Conservation (phyloP, 1,284 basidiomycete genomes). For the Lentinus polychrous region DNA sequence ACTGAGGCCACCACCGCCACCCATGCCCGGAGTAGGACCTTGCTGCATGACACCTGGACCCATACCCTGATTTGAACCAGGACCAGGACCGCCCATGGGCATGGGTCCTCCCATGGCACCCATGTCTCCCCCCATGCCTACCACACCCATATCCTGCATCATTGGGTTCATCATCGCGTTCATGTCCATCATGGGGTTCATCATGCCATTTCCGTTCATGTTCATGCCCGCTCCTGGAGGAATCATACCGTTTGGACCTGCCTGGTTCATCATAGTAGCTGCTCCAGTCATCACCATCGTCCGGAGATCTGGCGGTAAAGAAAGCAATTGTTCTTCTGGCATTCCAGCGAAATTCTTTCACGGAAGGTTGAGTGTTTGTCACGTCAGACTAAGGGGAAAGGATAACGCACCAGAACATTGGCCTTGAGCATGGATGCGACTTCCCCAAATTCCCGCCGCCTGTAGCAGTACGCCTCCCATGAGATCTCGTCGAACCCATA, state of each 20-base stretch:
- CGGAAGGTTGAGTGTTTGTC: neutral
- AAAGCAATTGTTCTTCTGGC: slow-evolving; percentile 71
- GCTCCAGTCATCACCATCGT: slow-evolving; percentile 79
- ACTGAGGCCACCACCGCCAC: slow-evolving; percentile 12
- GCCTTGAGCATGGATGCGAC: slow-evolving; percentile 71
- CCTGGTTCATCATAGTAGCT: slow-evolving; percentile 65
- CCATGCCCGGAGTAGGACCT: slow-evolving; percentile 11
- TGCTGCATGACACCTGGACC: slow-evolving; percentile 8
- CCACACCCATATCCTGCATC: slow-evolving; percentile 44
- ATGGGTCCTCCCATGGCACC: slow-evolving; percentile 26
- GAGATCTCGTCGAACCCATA: slow-evolving; percentile 97
- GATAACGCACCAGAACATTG: slow-evolving; percentile 63
- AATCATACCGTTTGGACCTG: slow-evolving; percentile 54
- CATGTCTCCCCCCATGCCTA: slow-evolving; percentile 29
- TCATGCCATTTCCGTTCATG: slow-evolving; percentile 31
- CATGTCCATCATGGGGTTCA: slow-evolving; percentile 43
- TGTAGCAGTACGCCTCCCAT: slow-evolving; percentile 89
- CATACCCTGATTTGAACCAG: slow-evolving; percentile 32
- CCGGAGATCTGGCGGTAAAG: slow-evolving; percentile 69
- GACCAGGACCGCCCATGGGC: slow-evolving; percentile 27
- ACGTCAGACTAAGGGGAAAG: neutral
- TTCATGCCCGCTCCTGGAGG: slow-evolving; percentile 27
- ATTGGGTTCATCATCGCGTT: slow-evolving; percentile 31
- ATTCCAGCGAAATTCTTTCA: slow-evolving; percentile 73
- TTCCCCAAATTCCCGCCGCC: slow-evolving; percentile 77